Evolutionary conservation across 202 grass and related monocot genomes (phyloP), one percentile per base, ranked within the genome.

Genomic region (Panicum hallii): DNA sequence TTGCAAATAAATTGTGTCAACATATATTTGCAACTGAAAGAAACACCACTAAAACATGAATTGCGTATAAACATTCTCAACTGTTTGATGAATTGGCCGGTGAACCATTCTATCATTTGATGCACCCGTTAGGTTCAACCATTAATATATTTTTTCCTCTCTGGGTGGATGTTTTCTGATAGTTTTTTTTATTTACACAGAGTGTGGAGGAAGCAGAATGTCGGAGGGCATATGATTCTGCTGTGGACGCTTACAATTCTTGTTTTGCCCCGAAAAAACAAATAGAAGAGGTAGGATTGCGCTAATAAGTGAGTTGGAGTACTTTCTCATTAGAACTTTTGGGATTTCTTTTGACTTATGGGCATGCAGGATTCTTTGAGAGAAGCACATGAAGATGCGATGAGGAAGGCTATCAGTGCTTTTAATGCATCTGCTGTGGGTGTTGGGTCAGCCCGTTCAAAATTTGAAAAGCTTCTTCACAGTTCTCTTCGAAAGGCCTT

Each of bases 161-260:
- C 54, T 76, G 3, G 43, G 45, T 30, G 34, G 11, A 63, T 38
- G 34, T 58, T 82, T 72, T 78, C 63, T 94, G 23, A 87, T 68
- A 22, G 4, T 73, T 28, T 79, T 65, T 75, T 53, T 70, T 58
- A 78, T 46, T 67, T 58, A n/a, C 87, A 75, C 84, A 97, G 97
- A 94, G 88, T 87, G 93, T 99, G 67, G 97, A 99, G 91, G 97
- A 99, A 88, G 85, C 90, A 55, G 97, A 99, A 92, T 99, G 97
- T 64, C 86, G 82, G 47, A 97, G 86, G 85, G 93, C 97, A 56
- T 99, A 94, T 74, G 97, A 99, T 88, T 84, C 81, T 84, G 93
- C 97, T 55, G 47, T 91, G 17, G 91, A 90, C 65, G 72, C 78
- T 79, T 99, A 97, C 76, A 91, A 84, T 82, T 96, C 93, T 88